Evolutionary conservation across 805 yeast species (phyloP), one percentile per base, ranked within the genome.

Genomic region (Millerago galiae): DNA sequence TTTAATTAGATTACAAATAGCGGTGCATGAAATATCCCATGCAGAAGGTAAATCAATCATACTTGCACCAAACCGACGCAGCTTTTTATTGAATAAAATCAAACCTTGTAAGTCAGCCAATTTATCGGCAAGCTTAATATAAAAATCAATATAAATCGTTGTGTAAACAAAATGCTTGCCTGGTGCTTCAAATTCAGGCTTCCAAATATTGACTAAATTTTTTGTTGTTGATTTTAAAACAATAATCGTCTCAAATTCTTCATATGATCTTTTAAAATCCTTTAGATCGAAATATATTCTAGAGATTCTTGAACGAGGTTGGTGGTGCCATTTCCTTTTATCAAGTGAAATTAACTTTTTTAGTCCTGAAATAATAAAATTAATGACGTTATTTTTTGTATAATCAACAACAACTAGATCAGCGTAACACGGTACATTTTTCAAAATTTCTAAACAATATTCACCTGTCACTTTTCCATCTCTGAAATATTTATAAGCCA

Each of bases 311-410:
- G 73, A 89, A 2, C 76, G 70, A 2, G 97, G 95, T 41, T 84
- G 74, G 56, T 93, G 98, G 41, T 89, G 95, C 97, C 97, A 89
- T 41, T 79, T 85, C 57, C 81, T 85, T 57, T 83, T 89, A 58
- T 91, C 98, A 10, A 74, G 62, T 0, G 65, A 39, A 14, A 72
- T 60, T 3, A 87, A 55, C 43, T 66, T 74, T 32, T 63, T 63
- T 33, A 87, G 59, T 8, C 77, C 60, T 0, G 56, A 57, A 1
- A 82, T 62, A 3, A 82, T 68, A 47, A 77, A 68, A 1, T 55
- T 56, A 3, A 51, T 35, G n/a, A 56, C 49, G 10, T 38, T 46
- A 15, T 50, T 46, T 14, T 49, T 43, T 10, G 48, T 35, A 2
- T 40, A 50, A 9, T 52, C 62, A 8, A 54, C 42, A 3, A 44